Conservation (phyloP, 805 yeast genomes). For the Kluyveromyces lactis region DNA sequence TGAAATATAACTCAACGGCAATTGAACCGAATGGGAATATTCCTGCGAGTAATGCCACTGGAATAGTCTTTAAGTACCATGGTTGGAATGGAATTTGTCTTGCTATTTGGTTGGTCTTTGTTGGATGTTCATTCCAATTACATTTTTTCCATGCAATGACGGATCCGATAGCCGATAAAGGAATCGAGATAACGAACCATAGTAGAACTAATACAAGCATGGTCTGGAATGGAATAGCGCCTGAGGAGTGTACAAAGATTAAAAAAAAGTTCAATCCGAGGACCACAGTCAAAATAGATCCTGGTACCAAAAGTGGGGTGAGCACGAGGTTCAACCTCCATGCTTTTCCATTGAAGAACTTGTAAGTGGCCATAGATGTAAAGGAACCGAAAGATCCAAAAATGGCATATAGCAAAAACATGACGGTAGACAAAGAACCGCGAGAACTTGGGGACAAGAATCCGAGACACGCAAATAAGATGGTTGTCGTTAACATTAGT, state of each 20-base stretch:
- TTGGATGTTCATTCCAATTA: conserved; percentile 54
- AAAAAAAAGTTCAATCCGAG: conserved; percentile 74
- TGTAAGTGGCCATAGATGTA: conserved; percentile 77
- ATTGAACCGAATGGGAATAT: conserved; percentile 92
- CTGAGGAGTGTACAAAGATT: conserved; percentile 72
- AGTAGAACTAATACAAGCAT: conserved; percentile 70
- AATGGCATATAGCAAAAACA: conserved; percentile 74
- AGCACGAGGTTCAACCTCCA: conserved; percentile 82
- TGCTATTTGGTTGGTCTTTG: conserved; percentile 89
- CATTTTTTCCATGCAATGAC: conserved; percentile 61
- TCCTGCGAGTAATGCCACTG: conserved; percentile 71
- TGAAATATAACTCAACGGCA: conserved; percentile 90
- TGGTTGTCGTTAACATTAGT: conserved; percentile 63
- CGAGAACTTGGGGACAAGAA: conserved; percentile 89
- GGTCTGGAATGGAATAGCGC: conserved; percentile 91
- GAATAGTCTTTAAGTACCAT: conserved; percentile 61
- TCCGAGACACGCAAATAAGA: conserved; percentile 80
- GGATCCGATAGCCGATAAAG: conserved; percentile 79
- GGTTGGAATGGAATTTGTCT: conserved; percentile 93
- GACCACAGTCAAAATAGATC: conserved; percentile 53
- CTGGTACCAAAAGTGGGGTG: conserved; percentile 85
- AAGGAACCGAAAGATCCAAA: conserved; percentile 81
- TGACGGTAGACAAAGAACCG: conserved; percentile 85
- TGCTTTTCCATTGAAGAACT: conserved; percentile 82
- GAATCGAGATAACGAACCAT: conserved; percentile 83